Evolutionary conservation across 768 basidiomycete genomes (phyloP).

Genomic region (Boletus barrowsii): DNA sequence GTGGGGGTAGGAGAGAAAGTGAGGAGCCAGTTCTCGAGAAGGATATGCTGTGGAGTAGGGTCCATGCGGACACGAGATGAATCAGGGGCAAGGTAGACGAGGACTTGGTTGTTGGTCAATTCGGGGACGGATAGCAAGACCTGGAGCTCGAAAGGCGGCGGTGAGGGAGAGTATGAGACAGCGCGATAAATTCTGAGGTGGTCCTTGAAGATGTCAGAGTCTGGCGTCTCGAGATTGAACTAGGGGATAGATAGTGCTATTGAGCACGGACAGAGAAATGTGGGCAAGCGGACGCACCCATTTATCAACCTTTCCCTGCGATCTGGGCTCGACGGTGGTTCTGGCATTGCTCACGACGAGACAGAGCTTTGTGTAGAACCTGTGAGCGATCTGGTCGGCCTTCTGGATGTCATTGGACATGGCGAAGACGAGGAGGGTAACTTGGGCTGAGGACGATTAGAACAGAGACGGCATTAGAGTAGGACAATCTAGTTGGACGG

Average conservation of each 20-base stretch:
- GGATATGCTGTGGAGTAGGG: slow-evolving; percentile 63
- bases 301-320: slow-evolving; percentile 63
- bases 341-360: slow-evolving; percentile 73
- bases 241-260: slow-evolving; percentile 26
- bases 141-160: slow-evolving; percentile 59
- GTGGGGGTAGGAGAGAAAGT: slow-evolving; percentile 36
- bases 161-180: slow-evolving; percentile 35
- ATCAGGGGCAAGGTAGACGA: slow-evolving; percentile 62
- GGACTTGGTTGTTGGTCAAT: slow-evolving; percentile 62
- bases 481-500: slow-evolving; percentile 21
- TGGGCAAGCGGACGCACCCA: slow-evolving; percentile 55
- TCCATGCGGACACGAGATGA: slow-evolving; percentile 62
- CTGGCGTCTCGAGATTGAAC: slow-evolving; percentile 83
- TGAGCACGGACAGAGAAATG: neutral
- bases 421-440: slow-evolving; percentile 25
- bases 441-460: slow-evolving; percentile 17
- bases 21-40: slow-evolving; percentile 72
- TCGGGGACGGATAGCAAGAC: slow-evolving; percentile 72
- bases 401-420: slow-evolving; percentile 57
- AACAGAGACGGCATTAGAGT: slow-evolving; percentile 29
- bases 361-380: slow-evolving; percentile 79
- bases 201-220: slow-evolving; percentile 64
- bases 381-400: slow-evolving; percentile 84
- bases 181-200: slow-evolving; percentile 57
- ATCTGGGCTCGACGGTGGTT: slow-evolving; percentile 48